Base-by-base conservation (phyloP, 1,284 basidiomycete species). In the Ceratobasidium papillatum region DNA sequence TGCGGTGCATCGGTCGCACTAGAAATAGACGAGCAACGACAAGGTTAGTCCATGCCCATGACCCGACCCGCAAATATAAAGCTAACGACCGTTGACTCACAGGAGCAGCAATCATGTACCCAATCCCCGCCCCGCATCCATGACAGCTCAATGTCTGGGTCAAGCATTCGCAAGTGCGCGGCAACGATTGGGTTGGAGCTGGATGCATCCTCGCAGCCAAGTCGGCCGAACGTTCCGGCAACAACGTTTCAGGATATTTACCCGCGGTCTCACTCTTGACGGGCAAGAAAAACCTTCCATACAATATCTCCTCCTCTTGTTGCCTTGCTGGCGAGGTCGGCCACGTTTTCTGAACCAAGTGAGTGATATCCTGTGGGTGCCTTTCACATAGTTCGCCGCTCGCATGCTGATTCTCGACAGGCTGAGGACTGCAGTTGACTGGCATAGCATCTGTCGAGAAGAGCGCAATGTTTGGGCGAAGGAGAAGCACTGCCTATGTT, bases 391-490 rank as follows among this genome's bases (percentile, higher is more conserved):
- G 30, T 17, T 62, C 58, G 4, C 41, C 12, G 19, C 32, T 38
- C 4, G 58, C 7, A 14, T 66, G 54, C 9, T 74, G 74, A 25
- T 54, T 61, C 12, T 77, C 73, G 75, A 78, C 81, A 65, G 81
- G 77, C 1, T 81, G 79, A 3, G 79, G 69, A 52, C 69, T 91
- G 80, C 92, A 93, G 78, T 94, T 94, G 77, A 88, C 83, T 0
- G 94, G 94, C 51, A 92, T 84, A 17, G 92, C 91, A 80, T 95
- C 94, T 63, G 92, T 93, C 17, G 91, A 94, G 81, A 90, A 96
- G 58, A 95, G 88, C 25, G 93, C 89, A 77, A 95, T 91, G 76
- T 91, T 90, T 2, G 94, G 94, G 77, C 90, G 89, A 76, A 95
- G 86, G 36, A 95, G 85, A 19, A 95, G 86, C 47, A 95, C 93